A percentile compares a stretch with the other conserved stretches of the same genome.
phyloP scores from a whole-genome alignment of 192 early-diverging fungal genomes.

The Backusella morwellensis region DNA sequence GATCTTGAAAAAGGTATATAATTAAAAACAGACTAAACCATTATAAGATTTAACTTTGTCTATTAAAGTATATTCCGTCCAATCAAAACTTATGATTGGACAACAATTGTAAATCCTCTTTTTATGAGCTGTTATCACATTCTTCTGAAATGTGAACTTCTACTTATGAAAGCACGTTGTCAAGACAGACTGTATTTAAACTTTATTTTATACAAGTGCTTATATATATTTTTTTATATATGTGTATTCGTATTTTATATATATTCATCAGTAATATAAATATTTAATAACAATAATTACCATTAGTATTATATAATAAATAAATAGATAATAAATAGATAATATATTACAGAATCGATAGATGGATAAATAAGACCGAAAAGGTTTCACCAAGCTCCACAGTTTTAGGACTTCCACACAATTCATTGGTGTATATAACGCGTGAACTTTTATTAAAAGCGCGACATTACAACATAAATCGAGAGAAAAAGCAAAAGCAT shows the following conservation, averaged over 20 bases:
- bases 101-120: neutral
- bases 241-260: neutral
- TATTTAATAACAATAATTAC: neutral
- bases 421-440: neutral
- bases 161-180: neutral
- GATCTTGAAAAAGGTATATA: neutral
- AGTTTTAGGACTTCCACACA: neutral
- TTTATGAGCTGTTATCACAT: neutral
- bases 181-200: neutral
- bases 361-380: neutral
- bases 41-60: neutral
- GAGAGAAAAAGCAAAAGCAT: neutral
- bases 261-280: too few species aligned
- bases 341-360: neutral
- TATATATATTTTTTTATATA: neutral
- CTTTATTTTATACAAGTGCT: neutral
- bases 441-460: neutral
- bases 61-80: neutral
- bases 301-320: neutral
- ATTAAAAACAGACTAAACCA: neutral
- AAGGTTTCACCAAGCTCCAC: neutral
- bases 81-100: neutral
- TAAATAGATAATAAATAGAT: neutral
- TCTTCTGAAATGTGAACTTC: neutral
- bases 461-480: neutral